A percentile compares a stretch with the other conserved stretches of the same genome.
phyloP scores from a whole-genome alignment of 345 rosid species.

The Eucalyptus tenuipes region DNA sequence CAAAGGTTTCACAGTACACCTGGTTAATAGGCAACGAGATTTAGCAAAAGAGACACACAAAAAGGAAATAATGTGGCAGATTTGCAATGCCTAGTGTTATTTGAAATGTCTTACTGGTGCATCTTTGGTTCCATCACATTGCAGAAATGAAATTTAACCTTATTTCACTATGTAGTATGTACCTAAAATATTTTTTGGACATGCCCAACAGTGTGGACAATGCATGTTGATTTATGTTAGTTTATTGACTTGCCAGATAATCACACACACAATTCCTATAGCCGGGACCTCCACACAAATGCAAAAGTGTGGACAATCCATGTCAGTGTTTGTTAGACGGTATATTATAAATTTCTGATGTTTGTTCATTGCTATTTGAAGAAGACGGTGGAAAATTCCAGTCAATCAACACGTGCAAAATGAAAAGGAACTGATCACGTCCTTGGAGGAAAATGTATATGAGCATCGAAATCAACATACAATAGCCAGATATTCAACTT shows the following conservation, averaged over 20 bases:
- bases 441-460: background rate
- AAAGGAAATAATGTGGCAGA: accelerated
- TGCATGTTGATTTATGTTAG: too few relatives aligned
- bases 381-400: background rate
- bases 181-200: background rate
- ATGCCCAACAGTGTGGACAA: too few relatives aligned
- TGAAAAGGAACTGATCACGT: background rate
- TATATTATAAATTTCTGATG: background rate
- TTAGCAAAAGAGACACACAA: too few relatives aligned
- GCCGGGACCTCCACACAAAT: background rate
- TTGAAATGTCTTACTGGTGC: too few relatives aligned
- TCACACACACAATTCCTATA: accelerated
- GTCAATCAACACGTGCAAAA: background rate
- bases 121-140: background rate
- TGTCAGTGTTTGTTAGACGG: background rate
- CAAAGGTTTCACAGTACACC: too few relatives aligned
- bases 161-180: background rate
- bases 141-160: background rate
- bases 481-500: background rate
- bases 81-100: too few relatives aligned
- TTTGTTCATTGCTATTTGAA: background rate
- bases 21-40: background rate
- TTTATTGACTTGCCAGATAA: too few relatives aligned
- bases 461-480: background rate
- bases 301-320: background rate